phyloP scores from a whole-genome alignment of 2,329 filamentous ascomycete species.

The Hypoxylon sp. region DNA sequence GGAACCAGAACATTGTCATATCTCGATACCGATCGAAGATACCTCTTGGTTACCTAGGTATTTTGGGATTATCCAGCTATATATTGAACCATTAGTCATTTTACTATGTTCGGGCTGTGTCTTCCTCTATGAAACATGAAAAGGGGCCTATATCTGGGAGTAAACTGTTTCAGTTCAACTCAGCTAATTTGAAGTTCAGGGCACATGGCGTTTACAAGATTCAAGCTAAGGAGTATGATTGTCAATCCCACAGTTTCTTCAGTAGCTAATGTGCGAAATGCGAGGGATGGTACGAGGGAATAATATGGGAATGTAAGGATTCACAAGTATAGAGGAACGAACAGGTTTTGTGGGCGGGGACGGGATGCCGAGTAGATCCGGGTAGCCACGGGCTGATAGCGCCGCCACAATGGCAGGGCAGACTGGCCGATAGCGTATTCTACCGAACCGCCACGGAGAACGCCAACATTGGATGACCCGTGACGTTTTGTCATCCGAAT shows the following conservation, averaged over 20 bases:
- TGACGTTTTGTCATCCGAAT: neutral
- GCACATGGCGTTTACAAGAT: neutral
- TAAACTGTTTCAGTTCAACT: neutral
- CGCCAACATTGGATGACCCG: neutral
- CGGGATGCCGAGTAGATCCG: neutral
- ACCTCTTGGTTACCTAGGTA: neutral
- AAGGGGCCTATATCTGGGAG: neutral
- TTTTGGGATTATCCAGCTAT: neutral
- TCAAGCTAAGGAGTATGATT: no score
- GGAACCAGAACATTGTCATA: neutral
- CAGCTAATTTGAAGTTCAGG: neutral
- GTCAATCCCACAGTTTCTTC: neutral
- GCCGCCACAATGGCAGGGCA: slow-evolving; percentile 14
- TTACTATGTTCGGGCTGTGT: neutral
- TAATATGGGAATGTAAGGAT: neutral
- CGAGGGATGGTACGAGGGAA: neutral
- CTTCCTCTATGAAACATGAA: slow-evolving; percentile 5
- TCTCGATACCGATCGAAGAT: neutral
- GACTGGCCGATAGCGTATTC: neutral
- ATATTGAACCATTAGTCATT: neutral
- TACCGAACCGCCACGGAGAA: neutral
- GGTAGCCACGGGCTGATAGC: neutral
- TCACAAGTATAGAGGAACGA: neutral
- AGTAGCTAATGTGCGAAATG: neutral
- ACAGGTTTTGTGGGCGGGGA: neutral